These are phyloP conservation scores for Pulveroboletus sp. DNA, from an alignment of 768 basidiomycete genomes.

Conservation along the genomic window DNA sequence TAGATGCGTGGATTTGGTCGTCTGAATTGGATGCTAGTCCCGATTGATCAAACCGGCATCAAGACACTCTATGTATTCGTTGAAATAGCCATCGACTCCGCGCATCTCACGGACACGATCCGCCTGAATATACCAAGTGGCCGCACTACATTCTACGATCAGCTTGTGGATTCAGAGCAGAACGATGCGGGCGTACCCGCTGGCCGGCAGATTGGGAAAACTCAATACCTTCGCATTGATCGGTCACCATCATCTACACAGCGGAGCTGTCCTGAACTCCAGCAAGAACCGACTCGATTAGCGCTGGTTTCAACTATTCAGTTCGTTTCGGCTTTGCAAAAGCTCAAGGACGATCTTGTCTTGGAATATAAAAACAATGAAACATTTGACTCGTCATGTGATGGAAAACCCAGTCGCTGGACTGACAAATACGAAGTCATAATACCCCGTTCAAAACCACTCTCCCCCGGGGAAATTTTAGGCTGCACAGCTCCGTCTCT, in stretches of 20 bases:
- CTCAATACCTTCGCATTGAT: conserved; percentile 43
- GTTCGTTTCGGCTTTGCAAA: conserved; percentile 90
- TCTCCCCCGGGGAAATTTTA: conserved; percentile 94
- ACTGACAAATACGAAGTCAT: conserved; percentile 67
- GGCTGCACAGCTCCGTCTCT: conserved; percentile 94
- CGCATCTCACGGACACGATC: conserved; percentile 80
- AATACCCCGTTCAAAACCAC: conserved; percentile 85
- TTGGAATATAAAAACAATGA: conserved; percentile 30
- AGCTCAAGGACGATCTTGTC: conserved; percentile 76
- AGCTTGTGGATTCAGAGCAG: conserved; percentile 56
- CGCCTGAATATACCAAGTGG: conserved; percentile 87
- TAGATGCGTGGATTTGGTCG: neutral
- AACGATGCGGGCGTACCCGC: conserved; percentile 46
- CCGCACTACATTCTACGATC: conserved; percentile 60
- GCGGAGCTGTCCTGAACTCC: conserved; percentile 8
- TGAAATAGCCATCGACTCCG: conserved; percentile 89
- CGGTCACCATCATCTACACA: neutral
- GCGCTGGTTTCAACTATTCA: conserved; percentile 98
- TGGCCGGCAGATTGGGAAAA: conserved; percentile 40
- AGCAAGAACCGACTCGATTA: conserved; percentile 55
- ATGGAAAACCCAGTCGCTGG: conserved; percentile 35
- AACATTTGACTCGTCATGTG: neutral
- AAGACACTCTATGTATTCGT: conserved; percentile 98
- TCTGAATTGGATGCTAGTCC: conserved; percentile 52
- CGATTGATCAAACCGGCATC: conserved; percentile 89